Evolutionary conservation across 2,329 filamentous ascomycete species (phyloP).

Genomic region (Colletotrichum cuscutae): DNA sequence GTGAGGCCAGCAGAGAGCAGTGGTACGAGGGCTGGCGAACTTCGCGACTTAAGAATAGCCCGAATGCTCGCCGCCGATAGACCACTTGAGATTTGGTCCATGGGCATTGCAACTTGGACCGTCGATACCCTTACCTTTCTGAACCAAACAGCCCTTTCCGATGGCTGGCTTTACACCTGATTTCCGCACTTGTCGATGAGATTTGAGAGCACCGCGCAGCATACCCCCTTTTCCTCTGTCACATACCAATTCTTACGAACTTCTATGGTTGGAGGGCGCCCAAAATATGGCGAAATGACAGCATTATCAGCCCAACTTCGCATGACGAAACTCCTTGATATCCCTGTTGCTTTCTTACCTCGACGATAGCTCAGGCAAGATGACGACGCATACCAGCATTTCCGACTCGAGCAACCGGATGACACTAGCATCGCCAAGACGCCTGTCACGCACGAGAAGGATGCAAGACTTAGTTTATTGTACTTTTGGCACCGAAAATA

Average conservation of each 20-base stretch:
- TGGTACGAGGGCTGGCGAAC: constrained; percentile 98
- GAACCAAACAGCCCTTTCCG: background rate
- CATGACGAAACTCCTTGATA: constrained; percentile 32
- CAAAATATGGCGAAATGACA: constrained; percentile 23
- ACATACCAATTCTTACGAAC: constrained; percentile 35
- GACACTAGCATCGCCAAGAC: background rate
- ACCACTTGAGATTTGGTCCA: constrained; percentile 7
- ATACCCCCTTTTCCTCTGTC: constrained; percentile 44
- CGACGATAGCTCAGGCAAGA: background rate
- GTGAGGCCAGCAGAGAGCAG: constrained; percentile 88
- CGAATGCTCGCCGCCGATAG: constrained; percentile 49
- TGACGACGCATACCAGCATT: background rate
- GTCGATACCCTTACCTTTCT: constrained; percentile 35
- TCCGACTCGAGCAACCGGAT: background rate
- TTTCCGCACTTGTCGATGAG: constrained; percentile 33
- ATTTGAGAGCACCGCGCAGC: constrained; percentile 45
- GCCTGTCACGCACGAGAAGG: background rate
- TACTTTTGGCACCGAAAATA: constrained; percentile 37
- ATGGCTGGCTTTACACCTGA: constrained; percentile 11
- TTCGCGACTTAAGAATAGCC: constrained; percentile 68
- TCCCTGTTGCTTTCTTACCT: constrained; percentile 10
- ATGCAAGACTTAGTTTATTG: constrained; percentile 12
- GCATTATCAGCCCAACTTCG: background rate
- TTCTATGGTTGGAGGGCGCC: constrained; percentile 29
- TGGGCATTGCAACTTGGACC: background rate